A percentile compares a stretch with the other conserved stretches of the same genome.
Evolutionary conservation across 169 alveolate genomes (phyloP).

Genomic region (Perkinsus chesapeaki): DNA sequence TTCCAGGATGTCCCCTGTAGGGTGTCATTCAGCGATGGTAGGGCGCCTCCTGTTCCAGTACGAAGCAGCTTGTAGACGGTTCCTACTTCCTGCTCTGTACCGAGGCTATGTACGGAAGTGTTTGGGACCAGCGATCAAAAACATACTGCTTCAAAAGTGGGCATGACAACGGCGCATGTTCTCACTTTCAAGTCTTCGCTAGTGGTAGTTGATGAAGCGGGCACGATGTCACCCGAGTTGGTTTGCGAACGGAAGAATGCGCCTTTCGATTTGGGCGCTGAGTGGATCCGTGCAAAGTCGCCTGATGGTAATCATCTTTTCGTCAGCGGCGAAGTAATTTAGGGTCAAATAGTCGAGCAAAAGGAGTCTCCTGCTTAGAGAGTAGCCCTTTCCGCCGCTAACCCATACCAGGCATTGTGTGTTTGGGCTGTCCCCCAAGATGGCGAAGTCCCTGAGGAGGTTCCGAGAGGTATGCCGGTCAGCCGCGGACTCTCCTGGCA

Average conservation of each 20-base stretch:
- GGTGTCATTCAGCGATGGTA: not conserved
- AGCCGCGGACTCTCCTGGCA: no score
- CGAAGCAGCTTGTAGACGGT: not conserved
- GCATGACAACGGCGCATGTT: no score
- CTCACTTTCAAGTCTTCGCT: no score
- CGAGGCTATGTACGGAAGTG: not conserved
- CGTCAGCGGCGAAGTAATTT: not conserved
- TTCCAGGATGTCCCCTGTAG: not conserved
- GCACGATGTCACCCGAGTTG: not conserved
- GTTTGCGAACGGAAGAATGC: not conserved
- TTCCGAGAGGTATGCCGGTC: not conserved
- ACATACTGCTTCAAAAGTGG: not conserved
- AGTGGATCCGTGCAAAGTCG: not conserved
- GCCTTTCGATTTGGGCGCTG: not conserved
- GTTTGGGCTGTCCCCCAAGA: not conserved
- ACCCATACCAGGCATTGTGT: not conserved
- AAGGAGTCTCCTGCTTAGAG: not conserved
- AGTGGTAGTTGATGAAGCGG: no score
- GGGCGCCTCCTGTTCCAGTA: not conserved
- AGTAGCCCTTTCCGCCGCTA: not conserved
- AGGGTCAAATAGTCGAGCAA: not conserved
- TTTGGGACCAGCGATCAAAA: not conserved
- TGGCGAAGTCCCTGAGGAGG: not conserved
- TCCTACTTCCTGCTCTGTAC: not conserved
- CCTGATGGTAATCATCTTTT: not conserved